Evolutionary conservation across 768 basidiomycete genomes (phyloP).

Genomic region (Lactifluus piperatus): DNA sequence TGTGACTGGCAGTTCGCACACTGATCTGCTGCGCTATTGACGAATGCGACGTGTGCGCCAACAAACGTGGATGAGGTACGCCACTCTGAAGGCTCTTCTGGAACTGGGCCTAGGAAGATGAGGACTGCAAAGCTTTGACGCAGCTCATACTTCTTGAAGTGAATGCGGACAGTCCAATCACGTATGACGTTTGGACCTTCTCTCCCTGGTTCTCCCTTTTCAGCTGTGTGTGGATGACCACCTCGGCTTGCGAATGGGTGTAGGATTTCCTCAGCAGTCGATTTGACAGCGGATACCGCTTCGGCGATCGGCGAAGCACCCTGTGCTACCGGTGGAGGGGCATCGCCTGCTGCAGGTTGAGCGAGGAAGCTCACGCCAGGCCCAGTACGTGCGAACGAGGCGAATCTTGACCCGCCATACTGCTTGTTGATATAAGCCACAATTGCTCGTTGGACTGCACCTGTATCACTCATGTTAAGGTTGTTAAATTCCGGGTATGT

Average conservation of each 20-base stretch:
- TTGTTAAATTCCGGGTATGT: slow-evolving; percentile 44
- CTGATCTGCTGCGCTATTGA: slow-evolving; percentile 26
- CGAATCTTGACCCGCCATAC: slow-evolving; percentile 26
- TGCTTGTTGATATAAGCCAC: slow-evolving; percentile 29
- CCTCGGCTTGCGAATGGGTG: neutral
- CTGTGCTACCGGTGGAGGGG: neutral
- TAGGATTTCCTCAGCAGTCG: neutral
- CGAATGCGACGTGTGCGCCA: slow-evolving; percentile 38
- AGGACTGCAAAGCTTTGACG: slow-evolving; percentile 36
- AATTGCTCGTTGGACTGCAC: slow-evolving; percentile 28
- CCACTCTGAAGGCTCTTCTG: slow-evolving; percentile 33
- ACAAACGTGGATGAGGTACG: slow-evolving; percentile 29
- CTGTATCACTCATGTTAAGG: slow-evolving; percentile 27
- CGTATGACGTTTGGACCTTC: neutral
- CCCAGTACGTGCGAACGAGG: neutral
- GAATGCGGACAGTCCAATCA: slow-evolving; percentile 39
- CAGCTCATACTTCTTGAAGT: slow-evolving; percentile 36
- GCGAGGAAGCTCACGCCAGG: slow-evolving; percentile 16
- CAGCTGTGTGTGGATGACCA: neutral
- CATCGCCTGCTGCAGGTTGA: neutral
- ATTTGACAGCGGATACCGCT: neutral
- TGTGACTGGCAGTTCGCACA: slow-evolving; percentile 36
- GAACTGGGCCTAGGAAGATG: slow-evolving; percentile 40
- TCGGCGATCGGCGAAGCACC: neutral
- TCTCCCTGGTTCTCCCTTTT: neutral